A percentile compares a stretch with the other conserved stretches of the same genome.
phyloP scores from a whole-genome alignment of 2,329 filamentous ascomycete genomes.

The Huntiella omanensis region DNA sequence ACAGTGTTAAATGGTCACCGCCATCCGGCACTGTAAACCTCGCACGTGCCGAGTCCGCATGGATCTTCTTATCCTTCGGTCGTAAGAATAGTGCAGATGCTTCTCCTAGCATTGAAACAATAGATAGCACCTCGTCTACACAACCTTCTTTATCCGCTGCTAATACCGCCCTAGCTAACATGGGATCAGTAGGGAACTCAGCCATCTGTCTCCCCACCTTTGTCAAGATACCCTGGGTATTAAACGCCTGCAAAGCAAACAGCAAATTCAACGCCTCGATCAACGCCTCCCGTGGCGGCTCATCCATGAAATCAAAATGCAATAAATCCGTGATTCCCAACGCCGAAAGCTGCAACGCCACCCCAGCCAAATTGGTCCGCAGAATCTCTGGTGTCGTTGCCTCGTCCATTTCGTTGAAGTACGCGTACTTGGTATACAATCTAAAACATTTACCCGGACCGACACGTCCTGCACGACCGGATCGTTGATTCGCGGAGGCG shows the following conservation, averaged over 20 bases:
- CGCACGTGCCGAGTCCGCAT: constrained; percentile 76
- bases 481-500: constrained; percentile 82
- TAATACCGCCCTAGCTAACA: constrained; percentile 76
- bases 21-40: constrained; percentile 82
- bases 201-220: constrained; percentile 87
- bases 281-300: constrained; percentile 73
- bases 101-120: constrained; percentile 89
- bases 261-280: constrained; percentile 79
- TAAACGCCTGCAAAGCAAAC: constrained; percentile 76
- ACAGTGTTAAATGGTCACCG: constrained; percentile 70
- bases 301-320: constrained; percentile 92
- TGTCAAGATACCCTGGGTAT: constrained; percentile 74
- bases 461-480: constrained; percentile 80
- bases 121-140: constrained; percentile 77
- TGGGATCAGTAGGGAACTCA: constrained; percentile 82
- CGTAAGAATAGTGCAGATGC: constrained; percentile 79
- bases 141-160: constrained; percentile 82
- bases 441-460: constrained; percentile 85
- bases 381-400: constrained; percentile 86
- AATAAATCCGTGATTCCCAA: constrained; percentile 84
- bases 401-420: constrained; percentile 87
- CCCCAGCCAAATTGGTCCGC: constrained; percentile 66
- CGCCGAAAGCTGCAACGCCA: constrained; percentile 73
- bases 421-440: constrained; percentile 83
- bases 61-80: constrained; percentile 92